phyloP scores from a whole-genome alignment of 2,329 filamentous ascomycete genomes.

The Colletotrichum simmondsii region DNA sequence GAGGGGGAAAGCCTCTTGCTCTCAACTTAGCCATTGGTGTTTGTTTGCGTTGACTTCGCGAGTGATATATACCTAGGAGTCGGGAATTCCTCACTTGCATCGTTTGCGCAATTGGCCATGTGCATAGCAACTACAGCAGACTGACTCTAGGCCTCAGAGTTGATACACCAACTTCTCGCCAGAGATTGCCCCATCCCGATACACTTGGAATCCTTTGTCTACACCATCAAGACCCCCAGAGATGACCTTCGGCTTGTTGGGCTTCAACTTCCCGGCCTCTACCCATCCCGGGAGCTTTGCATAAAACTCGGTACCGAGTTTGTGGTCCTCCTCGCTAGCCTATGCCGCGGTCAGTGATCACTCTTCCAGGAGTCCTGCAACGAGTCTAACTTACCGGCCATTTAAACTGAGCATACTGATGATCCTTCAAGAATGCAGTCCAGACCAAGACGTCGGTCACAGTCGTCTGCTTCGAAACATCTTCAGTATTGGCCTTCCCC shows the following conservation, averaged over 20 bases:
- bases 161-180: slow-evolving; percentile 53
- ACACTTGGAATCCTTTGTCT: slow-evolving; percentile 47
- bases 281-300: slow-evolving; percentile 48
- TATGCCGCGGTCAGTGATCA: slow-evolving; percentile 19
- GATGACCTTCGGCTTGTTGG: slow-evolving; percentile 44
- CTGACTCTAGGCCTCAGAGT: slow-evolving; percentile 25
- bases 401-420: slow-evolving; percentile 46
- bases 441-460: slow-evolving; percentile 56
- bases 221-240: slow-evolving; percentile 45
- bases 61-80: neutral
- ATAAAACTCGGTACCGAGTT: slow-evolving; percentile 49
- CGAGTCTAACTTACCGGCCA: slow-evolving; percentile 46
- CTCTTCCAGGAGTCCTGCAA: neutral
- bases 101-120: too few species aligned
- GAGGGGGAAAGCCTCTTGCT: neutral
- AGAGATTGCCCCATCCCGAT: slow-evolving; percentile 51
- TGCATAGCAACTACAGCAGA: neutral
- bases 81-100: neutral
- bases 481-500: slow-evolving; percentile 50
- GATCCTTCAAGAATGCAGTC: slow-evolving; percentile 53
- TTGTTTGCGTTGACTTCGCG: neutral
- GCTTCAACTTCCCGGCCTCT: slow-evolving; percentile 45
- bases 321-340: slow-evolving; percentile 48
- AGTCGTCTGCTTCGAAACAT: slow-evolving; percentile 44
- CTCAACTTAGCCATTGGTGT: neutral